These are phyloP conservation scores for Tulasnella sp. DNA, from an alignment of 768 basidiomycete genomes.

Conservation along the genomic window DNA sequence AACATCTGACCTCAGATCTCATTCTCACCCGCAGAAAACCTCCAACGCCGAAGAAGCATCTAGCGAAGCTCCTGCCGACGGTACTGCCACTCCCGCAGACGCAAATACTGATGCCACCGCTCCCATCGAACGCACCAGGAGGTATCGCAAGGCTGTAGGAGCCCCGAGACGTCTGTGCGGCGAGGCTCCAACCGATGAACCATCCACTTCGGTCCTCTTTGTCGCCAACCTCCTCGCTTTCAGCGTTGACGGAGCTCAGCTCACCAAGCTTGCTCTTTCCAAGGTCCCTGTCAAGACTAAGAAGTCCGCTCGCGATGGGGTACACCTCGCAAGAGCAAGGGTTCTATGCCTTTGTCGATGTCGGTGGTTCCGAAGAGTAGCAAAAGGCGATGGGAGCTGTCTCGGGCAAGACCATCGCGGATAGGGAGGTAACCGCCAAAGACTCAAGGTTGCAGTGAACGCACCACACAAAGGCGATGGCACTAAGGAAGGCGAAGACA, in stretches of 20 bases:
- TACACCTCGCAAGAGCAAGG: constrained; percentile 81
- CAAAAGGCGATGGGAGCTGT: constrained; percentile 80
- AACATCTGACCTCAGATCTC: neutral
- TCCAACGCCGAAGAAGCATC: constrained; percentile 9
- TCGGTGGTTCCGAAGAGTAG: constrained; percentile 82
- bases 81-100: constrained; percentile 32
- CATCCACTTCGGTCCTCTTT: constrained; percentile 82
- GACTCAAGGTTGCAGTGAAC: constrained; percentile 96
- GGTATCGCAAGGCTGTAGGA: constrained; percentile 48
- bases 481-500: neutral
- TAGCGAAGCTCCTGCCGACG: constrained; percentile 33
- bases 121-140: constrained; percentile 39
- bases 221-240: constrained; percentile 99
- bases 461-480: constrained; percentile 28
- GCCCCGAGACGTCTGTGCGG: constrained; percentile 63
- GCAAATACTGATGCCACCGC: constrained; percentile 36
- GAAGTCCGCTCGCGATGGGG: constrained; percentile 78
- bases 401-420: constrained; percentile 81
- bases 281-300: constrained; percentile 76
- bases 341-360: constrained; percentile 98
- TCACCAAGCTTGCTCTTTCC: constrained; percentile 77
- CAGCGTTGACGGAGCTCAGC: constrained; percentile 76
- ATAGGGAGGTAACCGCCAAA: constrained; percentile 76
- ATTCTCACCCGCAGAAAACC: constrained; percentile 13
- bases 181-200: constrained; percentile 79